Evolutionary conservation across 306 rosid species (phyloP), one percentile per base, ranked within the genome.

Genomic region (Biancaea sappan): DNA sequence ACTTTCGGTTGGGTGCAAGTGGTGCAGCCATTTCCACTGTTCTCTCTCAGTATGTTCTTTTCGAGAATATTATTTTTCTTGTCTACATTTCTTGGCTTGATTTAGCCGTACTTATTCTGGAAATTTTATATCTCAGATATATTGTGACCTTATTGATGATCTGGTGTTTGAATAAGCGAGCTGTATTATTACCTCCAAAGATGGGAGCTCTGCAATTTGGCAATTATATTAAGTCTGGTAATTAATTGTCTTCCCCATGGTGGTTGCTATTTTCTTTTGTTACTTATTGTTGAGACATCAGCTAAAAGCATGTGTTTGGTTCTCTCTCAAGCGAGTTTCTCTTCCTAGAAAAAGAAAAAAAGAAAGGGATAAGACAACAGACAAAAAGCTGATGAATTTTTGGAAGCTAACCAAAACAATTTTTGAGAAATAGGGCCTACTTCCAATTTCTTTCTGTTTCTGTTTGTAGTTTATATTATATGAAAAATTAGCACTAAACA

Each of bases 1-100:
- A 74, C 82, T 86, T 90, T 73, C 71, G 74, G 76, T 76, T 92
- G 97, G 97, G 99, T 56, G 88, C 79, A 75, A 86, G 84, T 72
- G 99, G 99, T 50, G 99, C 99, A 24, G 97, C 96, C 80, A 77
- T 92, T 64, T 90, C 99, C 66, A 87, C 95, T 10, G 97, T 94
- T 78, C 59, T 92, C 72, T 94, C 98, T 67, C 99, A 94, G 99
- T 94, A 90, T 67, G 97, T 80, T 51, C 64, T 78, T 79, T 64
- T 65, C 75, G 52, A 59, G 14, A 35, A 44, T 29, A 77, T 47
- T 76, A 12, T 61, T 50, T 66, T 78, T 62, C 62, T 81, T 34
- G 78, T 67, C 52, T 50, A 40, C 32, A 48, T 76, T 71, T 34
- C 56, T 71, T 77, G 53, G 73, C 32, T 35, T 76, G 61, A 60